Conservation (phyloP, 805 yeast species). For the Yarrowia sp. region DNA sequence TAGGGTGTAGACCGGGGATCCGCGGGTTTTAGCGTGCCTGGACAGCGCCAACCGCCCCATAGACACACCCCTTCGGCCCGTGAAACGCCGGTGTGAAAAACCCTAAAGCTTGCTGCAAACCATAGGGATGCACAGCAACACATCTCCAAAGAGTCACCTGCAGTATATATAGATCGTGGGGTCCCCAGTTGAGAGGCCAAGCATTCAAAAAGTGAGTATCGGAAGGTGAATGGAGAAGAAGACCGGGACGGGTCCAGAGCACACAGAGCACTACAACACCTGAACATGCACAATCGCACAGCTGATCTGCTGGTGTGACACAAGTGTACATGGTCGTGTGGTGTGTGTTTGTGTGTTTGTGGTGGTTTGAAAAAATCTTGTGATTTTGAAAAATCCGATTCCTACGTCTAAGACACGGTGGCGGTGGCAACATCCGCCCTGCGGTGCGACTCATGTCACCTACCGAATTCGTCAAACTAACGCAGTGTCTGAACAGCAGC, state of each 20-base stretch:
- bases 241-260: background rate
- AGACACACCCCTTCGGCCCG: constrained; percentile 10
- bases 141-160: constrained; percentile 15
- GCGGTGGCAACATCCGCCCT: background rate
- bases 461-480: background rate
- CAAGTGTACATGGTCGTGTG: background rate
- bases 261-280: background rate
- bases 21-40: no score
- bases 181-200: background rate
- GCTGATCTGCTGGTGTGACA: background rate
- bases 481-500: constrained; percentile 51
- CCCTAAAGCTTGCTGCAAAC: constrained; percentile 24
- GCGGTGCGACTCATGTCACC: background rate
- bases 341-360: background rate
- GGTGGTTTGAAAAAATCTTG: background rate
- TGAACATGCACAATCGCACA: background rate
- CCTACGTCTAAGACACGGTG: no score
- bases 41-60: no score
- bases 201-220: constrained; percentile 16
- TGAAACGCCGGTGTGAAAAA: constrained; percentile 16
- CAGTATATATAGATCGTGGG: constrained; percentile 20
- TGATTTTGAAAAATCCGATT: no score
- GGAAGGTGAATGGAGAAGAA: no score
- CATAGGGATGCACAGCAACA: constrained; percentile 19
- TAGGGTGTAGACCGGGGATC: background rate